Base-by-base conservation (phyloP, 164 flowering plant species). In the Sedum album region DNA sequence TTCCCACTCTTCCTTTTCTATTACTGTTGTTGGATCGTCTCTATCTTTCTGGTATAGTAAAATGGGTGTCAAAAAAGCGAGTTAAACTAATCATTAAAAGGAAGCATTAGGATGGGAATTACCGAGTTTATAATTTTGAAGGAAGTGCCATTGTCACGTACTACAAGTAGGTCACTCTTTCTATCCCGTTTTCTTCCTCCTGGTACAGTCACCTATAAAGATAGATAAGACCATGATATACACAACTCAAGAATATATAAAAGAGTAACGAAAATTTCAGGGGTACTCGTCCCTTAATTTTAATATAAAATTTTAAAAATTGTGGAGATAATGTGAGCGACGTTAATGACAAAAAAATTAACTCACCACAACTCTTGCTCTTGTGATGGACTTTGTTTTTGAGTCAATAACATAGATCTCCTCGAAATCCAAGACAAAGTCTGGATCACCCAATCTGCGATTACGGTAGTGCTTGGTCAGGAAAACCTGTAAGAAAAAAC, bases 331-430 rank as follows among this genome's bases (percentile, higher is more conserved):
- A 23, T 25, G 20, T 6, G 8, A 7, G 23, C 7, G 28, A 23
- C 3, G 28, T 21, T 53, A 21, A 23, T 53, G 2, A 53, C 2
- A 21, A 21, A 53, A n/a, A 73, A 39, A 69, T 33, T 18, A 63
- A 28, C 89, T 78, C 67, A 94, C 98, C 90, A 88, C 49, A 75
- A 94, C 88, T 87, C 79, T 94, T 35, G 95, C 96, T 71, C 97
- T 82, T 51, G 89, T 82, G 26, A 94, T 91, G 46, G 98, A 94
- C 78, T 85, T 89, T 53, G 96, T 82, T 78, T 77, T 91, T 53
- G 97, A 94, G 78, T 89, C 98, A 65, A 94, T 82, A n/a, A 88
- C 91, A 77, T 91, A 91, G 20, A 94, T 94, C 80, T 91, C 98
- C 75, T 94, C 97, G 80, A 89, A 91, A 77, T 94, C 98, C 2